phyloP scores from a whole-genome alignment of 352 stramenopile genomes.

The Achlya hypogyna region DNA sequence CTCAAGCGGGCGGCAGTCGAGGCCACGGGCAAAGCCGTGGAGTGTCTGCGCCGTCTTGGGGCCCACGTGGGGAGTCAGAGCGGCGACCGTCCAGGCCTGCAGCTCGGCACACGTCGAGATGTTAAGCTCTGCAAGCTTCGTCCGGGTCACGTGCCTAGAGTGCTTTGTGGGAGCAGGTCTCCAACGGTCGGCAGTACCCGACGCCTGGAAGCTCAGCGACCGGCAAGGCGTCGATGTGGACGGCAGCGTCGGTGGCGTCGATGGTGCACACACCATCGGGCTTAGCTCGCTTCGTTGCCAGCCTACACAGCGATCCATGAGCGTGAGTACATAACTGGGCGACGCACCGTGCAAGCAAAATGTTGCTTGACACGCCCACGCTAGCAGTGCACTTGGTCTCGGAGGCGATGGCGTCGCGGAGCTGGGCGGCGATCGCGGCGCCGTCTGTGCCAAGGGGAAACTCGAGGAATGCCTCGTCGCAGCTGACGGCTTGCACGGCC shows the following conservation, averaged over 20 bases:
- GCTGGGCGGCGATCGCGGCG: slow-evolving; percentile 51
- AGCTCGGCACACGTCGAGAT: slow-evolving; percentile 59
- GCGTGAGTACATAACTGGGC: no score
- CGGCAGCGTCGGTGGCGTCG: slow-evolving; percentile 30
- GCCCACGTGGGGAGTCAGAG: slow-evolving; percentile 54
- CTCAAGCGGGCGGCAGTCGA: slow-evolving; percentile 62
- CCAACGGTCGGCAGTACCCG: slow-evolving; percentile 23
- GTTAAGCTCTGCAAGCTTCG: slow-evolving; percentile 60
- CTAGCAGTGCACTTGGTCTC: slow-evolving; percentile 87
- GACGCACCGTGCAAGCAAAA: slow-evolving; percentile 72
- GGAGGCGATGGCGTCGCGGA: slow-evolving; percentile 57
- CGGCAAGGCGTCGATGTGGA: slow-evolving; percentile 51
- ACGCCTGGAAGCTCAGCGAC: slow-evolving; percentile 76
- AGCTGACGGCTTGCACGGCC: slow-evolving; percentile 91
- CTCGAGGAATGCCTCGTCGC: slow-evolving; percentile 93
- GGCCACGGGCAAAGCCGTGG: slow-evolving; percentile 62
- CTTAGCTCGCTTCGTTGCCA: slow-evolving; percentile 91
- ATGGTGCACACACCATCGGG: slow-evolving; percentile 80
- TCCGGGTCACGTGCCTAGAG: slow-evolving; percentile 30
- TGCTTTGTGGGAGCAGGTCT: neutral
- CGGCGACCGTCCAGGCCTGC: slow-evolving; percentile 33
- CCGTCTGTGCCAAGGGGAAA: slow-evolving; percentile 50
- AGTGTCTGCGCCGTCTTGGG: slow-evolving; percentile 63
- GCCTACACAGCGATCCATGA: slow-evolving; percentile 34
- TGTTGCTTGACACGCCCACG: slow-evolving; percentile 89